Base-by-base conservation (phyloP, 2,329 filamentous ascomycete species). In the Pyrenophora seminiperda region DNA sequence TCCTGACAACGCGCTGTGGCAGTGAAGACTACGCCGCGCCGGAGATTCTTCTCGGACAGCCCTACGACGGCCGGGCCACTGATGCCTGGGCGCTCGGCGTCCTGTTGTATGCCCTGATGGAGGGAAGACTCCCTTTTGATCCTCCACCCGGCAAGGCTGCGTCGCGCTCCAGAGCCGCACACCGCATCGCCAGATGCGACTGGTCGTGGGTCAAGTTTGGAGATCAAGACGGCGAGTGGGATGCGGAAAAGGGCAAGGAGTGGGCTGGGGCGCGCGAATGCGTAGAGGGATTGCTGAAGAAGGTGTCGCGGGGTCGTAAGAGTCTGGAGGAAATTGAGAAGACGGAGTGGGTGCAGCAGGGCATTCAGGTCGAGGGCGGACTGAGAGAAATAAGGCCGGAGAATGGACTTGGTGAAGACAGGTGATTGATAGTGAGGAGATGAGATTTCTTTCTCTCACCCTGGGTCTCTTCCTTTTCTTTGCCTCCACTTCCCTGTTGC, bases 11-110 rank as follows among this genome's bases (percentile, higher is more conserved):
- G 1, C 85, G 94, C 7, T 99, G 94, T 72, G 94, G 94, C 24
- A 96, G 90, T 32, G 94, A 97, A 74, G 94, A 99, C 75, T 99
- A 99, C 70, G 93, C 93, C 1, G 93, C 94, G 0, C 94, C 94
- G 0, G 94, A 99, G 72, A 91, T 99, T 37, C 87, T 99, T 45
- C 90, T 99, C 80, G 93, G 93, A 18, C 90, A 96, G 67, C 85
- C 90, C 6, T 99, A 99, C 69, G 92, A 97, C 70, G 94, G 94
- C 24, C 89, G 91, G 30, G 84, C 88, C 1, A 96, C 89, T 0
- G 94, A 99, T 69, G 91, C 91, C 7, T 99, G 94, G 94, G 95
- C 93, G 0, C 80, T 97, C 1, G 94, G 94, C 42, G 94, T 99
- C 1, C 77, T 97, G 2, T 81, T 97, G 0, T 99, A 97, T 70